A percentile compares a stretch with the other conserved stretches of the same genome.
These are phyloP conservation scores for Santalum album DNA, from an alignment of 164 flowering plant genomes.

Conservation along the genomic window DNA sequence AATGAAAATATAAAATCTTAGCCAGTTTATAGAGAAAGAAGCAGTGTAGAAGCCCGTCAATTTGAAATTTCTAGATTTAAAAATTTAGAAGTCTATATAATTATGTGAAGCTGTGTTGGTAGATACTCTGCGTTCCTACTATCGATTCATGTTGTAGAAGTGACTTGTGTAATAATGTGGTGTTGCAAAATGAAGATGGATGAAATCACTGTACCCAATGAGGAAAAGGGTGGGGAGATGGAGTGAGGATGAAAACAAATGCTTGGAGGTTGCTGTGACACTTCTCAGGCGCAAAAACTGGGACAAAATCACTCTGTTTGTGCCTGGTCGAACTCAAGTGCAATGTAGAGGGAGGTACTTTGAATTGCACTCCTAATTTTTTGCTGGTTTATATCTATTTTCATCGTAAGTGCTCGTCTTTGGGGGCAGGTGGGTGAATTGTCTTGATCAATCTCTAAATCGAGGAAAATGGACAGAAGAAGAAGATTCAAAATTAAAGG, in stretches of 20 bases:
- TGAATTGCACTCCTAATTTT: not conserved
- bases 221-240: slow-evolving; percentile 62
- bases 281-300: slow-evolving; percentile 72
- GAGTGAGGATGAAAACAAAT: slow-evolving; percentile 69
- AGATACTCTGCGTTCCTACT: too few species aligned
- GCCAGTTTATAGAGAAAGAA: too few species aligned
- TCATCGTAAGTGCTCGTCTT: slow-evolving; percentile 9
- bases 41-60: too few species aligned
- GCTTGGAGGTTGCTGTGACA: slow-evolving; percentile 64
- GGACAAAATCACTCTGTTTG: slow-evolving; percentile 64
- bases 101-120: too few species aligned
- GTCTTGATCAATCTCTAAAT: slow-evolving; percentile 71
- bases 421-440: slow-evolving; percentile 72
- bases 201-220: slow-evolving; percentile 62
- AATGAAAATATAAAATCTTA: too few species aligned
- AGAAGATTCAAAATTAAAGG: slow-evolving; percentile 60
- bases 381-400: not conserved
- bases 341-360: slow-evolving; percentile 98
- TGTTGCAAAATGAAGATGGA: too few species aligned
- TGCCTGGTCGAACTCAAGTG: slow-evolving; percentile 77
- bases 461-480: slow-evolving; percentile 63
- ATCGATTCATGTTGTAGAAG: too few species aligned
- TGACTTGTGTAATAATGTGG: too few species aligned
- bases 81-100: too few species aligned
- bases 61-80: too few species aligned